Percentiles rank a stretch among this genome's conserved stretches.
Conservation (phyloP, 305 asterid species). For the Solanum aculeatissimum region DNA sequence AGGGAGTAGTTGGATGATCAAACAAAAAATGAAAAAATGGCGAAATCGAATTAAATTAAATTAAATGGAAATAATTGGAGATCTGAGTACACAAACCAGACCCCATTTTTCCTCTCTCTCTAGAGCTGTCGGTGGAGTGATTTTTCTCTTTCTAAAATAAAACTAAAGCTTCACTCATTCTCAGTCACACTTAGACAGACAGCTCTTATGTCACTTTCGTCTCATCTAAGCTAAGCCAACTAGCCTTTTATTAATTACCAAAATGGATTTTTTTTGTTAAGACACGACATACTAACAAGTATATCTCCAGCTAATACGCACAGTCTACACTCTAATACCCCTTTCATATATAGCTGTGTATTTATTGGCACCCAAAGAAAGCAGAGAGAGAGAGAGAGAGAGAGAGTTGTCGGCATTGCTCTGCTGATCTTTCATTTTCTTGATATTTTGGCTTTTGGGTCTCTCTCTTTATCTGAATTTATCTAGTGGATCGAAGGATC, state of each 20-base stretch:
- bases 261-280: not conserved
- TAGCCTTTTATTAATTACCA: not conserved
- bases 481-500: not conserved
- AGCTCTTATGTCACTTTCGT: not conserved
- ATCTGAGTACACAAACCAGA: not conserved
- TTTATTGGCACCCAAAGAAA: not conserved
- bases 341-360: not conserved
- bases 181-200: not conserved
- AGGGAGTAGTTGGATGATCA: not conserved
- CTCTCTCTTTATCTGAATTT: not conserved
- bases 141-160: not conserved
- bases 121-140: not conserved
- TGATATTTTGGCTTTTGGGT: not conserved
- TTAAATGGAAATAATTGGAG: not conserved
- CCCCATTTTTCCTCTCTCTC: not conserved
- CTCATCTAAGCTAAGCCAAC: not conserved
- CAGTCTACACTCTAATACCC: not conserved
- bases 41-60: not conserved
- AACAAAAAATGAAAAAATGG: not conserved
- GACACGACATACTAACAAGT: not conserved
- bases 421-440: not conserved
- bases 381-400: not conserved
- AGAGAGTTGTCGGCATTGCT: not conserved
- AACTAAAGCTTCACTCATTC: not conserved
- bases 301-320: not conserved